phyloP scores from a whole-genome alignment of 2,329 filamentous ascomycete species.

The Neurospora sp. region DNA sequence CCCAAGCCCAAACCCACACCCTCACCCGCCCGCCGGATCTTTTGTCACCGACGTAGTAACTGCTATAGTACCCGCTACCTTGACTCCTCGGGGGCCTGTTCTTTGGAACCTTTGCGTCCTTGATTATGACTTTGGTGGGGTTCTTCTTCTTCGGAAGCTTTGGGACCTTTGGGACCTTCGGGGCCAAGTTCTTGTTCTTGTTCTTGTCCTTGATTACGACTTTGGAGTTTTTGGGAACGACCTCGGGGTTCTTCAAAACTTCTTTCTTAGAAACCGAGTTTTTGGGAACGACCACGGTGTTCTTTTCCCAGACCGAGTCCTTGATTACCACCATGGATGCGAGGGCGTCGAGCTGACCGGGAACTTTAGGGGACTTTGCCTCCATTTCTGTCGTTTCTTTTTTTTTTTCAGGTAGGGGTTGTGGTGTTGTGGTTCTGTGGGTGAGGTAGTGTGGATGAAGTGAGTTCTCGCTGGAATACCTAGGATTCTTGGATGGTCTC shows the following conservation, averaged over 20 bases:
- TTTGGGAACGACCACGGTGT: neutral
- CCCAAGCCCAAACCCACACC: neutral
- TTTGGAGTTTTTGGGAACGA: neutral
- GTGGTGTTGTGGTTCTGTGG: too few species aligned
- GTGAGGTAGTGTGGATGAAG: too few species aligned
- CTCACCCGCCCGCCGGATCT: neutral
- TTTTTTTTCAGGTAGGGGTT: neutral
- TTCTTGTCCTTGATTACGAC: neutral
- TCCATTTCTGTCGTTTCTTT: neutral
- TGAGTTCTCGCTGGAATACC: too few species aligned
- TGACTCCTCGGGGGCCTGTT: neutral
- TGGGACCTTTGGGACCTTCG: too few species aligned
- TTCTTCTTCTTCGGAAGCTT: neutral
- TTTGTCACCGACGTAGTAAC: neutral
- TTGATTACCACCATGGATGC: neutral
- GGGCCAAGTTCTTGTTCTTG: neutral
- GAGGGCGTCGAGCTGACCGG: neutral
- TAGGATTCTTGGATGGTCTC: too few species aligned
- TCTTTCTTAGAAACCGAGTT: neutral
- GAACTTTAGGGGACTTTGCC: fast-evolving
- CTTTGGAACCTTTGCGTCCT: neutral
- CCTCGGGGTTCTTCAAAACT: neutral
- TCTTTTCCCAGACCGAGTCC: neutral
- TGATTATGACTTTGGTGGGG: neutral
- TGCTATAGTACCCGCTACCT: neutral